phyloP scores from a whole-genome alignment of 2,329 filamentous ascomycete species.

The Exophiala alcalophila region DNA sequence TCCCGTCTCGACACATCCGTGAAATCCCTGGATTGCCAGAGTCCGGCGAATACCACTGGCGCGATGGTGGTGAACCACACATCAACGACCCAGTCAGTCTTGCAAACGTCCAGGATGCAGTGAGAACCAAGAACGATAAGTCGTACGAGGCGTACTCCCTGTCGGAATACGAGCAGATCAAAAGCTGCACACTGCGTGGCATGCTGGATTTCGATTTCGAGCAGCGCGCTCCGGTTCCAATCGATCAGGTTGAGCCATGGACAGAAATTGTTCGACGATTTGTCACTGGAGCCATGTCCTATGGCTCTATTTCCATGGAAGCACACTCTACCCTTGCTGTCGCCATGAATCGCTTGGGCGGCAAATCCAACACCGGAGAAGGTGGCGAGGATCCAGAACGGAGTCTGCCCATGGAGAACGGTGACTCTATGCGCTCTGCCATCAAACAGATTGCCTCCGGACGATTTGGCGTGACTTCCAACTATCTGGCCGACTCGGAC shows the following conservation, averaged over 20 bases:
- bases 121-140: slow-evolving; percentile 96
- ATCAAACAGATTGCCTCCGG: slow-evolving; percentile 98
- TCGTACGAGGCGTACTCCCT: slow-evolving; percentile 95
- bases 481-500: slow-evolving; percentile 91
- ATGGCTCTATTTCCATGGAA: slow-evolving; percentile 98
- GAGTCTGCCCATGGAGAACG: slow-evolving; percentile 80
- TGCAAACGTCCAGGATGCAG: slow-evolving; percentile 94
- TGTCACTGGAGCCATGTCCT: slow-evolving; percentile 97
- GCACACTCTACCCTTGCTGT: slow-evolving; percentile 93
- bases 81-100: slow-evolving; percentile 93
- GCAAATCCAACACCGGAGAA: slow-evolving; percentile 97
- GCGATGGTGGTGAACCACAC: slow-evolving; percentile 91
- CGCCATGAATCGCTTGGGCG: slow-evolving; percentile 93
- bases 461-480: slow-evolving; percentile 91
- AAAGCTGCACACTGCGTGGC: slow-evolving; percentile 89
- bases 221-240: slow-evolving; percentile 76
- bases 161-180: slow-evolving; percentile 93
- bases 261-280: slow-evolving; percentile 96
- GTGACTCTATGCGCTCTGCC: slow-evolving; percentile 93
- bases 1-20: slow-evolving; percentile 73
- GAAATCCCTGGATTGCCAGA: slow-evolving; percentile 78
- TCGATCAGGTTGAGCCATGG: slow-evolving; percentile 97
- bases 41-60: slow-evolving; percentile 97
- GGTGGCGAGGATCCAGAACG: slow-evolving; percentile 94
- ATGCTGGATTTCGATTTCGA: slow-evolving; percentile 96